phyloP scores from a whole-genome alignment of 2,329 filamentous ascomycete species.

The Hortaea sp. region DNA sequence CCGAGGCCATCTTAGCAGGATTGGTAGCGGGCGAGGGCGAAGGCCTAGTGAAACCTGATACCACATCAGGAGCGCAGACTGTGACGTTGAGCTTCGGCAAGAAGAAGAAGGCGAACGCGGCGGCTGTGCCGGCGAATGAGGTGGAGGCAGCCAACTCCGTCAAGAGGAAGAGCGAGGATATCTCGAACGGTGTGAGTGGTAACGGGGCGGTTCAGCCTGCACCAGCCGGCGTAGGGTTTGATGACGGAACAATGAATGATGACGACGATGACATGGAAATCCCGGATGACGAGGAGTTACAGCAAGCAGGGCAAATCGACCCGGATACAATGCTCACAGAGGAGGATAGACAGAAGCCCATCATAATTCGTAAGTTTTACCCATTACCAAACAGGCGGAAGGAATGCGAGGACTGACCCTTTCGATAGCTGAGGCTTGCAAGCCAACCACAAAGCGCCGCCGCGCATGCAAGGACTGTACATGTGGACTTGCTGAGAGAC shows the following conservation, averaged over 20 bases:
- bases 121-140: constrained; percentile 26
- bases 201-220: constrained; percentile 33
- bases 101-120: constrained; percentile 46
- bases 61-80: constrained; percentile 18
- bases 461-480: constrained; percentile 97
- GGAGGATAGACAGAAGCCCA: constrained; percentile 67
- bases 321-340: constrained; percentile 80
- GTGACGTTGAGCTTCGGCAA: constrained; percentile 51
- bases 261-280: constrained; percentile 26
- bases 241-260: constrained; percentile 51
- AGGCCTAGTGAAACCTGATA: constrained; percentile 57
- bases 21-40: constrained; percentile 50
- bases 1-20: constrained; percentile 79
- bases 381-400: background rate
- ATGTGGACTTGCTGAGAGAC: constrained; percentile 76
- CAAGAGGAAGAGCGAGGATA: constrained; percentile 25
- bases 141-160: constrained; percentile 22
- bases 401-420: constrained; percentile 11
- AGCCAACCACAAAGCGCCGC: constrained; percentile 79
- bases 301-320: constrained; percentile 70
- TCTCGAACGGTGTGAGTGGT: constrained; percentile 25
- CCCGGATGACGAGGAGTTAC: constrained; percentile 37
- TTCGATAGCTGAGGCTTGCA: constrained; percentile 65
- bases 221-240: constrained; percentile 55
- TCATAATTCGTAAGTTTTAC: constrained; percentile 58